phyloP scores from a whole-genome alignment of 495 filamentous ascomycete genomes.

The Penicillium bialowiezense region DNA sequence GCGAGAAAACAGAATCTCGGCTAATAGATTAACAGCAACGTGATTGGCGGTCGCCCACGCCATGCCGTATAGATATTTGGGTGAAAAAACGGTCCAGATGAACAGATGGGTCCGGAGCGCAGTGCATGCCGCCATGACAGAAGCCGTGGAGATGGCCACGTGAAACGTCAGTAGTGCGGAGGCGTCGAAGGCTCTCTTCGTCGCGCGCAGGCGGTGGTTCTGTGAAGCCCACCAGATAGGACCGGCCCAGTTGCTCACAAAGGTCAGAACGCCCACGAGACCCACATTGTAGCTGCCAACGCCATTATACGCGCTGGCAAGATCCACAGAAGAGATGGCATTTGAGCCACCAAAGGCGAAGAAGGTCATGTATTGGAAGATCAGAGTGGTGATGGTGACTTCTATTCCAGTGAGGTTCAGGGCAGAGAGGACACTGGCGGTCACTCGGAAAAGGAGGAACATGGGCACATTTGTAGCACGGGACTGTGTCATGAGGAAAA shows the following conservation, averaged over 20 bases:
- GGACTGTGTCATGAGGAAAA: constrained; percentile 86
- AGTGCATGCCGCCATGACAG: constrained; percentile 88
- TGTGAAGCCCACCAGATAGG: constrained; percentile 81
- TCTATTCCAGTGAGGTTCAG: constrained; percentile 51
- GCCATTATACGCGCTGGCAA: constrained; percentile 83
- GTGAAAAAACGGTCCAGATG: constrained; percentile 98
- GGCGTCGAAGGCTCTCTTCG: constrained; percentile 39
- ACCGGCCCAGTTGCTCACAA: constrained; percentile 86
- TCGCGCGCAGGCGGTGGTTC: constrained; percentile 53
- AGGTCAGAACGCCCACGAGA: constrained; percentile 75
- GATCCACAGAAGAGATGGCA: constrained; percentile 83
- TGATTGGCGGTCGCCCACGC: constrained; percentile 86
- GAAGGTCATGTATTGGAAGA: constrained; percentile 74
- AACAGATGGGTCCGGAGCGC: constrained; percentile 85
- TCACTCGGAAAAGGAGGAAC: constrained; percentile 68
- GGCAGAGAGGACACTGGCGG: constrained; percentile 49
- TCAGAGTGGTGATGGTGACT: constrained; percentile 58
- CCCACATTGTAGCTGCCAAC: constrained; percentile 64
- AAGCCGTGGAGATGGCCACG: constrained; percentile 53
- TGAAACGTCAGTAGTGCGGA: constrained; percentile 65
- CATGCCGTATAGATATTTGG: constrained; percentile 90
- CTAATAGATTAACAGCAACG: constrained; percentile 57
- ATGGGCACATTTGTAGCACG: constrained; percentile 79
- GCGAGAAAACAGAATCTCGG: constrained; percentile 52
- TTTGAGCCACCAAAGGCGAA: constrained; percentile 93